phyloP scores from a whole-genome alignment of 139 green algal species.

The Tetraselmis striata region DNA sequence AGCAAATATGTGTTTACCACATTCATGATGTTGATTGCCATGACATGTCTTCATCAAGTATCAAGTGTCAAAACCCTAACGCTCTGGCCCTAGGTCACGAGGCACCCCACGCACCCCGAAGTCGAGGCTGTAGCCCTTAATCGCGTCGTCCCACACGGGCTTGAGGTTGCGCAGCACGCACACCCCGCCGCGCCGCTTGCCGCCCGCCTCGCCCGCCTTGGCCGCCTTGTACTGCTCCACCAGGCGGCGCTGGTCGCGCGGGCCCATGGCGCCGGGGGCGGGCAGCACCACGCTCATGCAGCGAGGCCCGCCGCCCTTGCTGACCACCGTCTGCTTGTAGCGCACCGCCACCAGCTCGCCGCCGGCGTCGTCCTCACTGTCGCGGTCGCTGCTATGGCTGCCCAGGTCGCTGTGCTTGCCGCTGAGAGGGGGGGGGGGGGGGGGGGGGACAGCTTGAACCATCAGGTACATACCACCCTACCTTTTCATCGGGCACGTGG shows the following conservation, averaged over 20 bases:
- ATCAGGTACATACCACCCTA: too few species aligned
- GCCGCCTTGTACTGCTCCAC: conserved; percentile 3
- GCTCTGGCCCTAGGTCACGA: too few species aligned
- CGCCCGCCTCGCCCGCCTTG: background rate
- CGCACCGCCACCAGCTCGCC: conserved; percentile 4
- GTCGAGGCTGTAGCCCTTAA: conserved; percentile 10
- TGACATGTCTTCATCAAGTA: too few species aligned
- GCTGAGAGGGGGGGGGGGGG: too few species aligned
- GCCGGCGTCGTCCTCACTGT: background rate
- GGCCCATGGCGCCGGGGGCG: background rate
- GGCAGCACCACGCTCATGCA: conserved; percentile 4
- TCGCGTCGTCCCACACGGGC: conserved; percentile 4
- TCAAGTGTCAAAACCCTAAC: too few species aligned
- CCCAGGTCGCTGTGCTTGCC: background rate
- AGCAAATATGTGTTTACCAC: too few species aligned
- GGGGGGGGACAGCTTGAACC: too few species aligned
- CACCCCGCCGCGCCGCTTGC: background rate
- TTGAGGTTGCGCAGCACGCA: background rate
- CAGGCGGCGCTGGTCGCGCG: background rate
- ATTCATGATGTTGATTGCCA: too few species aligned
- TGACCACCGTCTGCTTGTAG: conserved; percentile 14
- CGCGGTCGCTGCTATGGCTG: background rate
- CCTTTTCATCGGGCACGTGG: too few species aligned
- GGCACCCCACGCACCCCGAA: conserved; percentile 1
- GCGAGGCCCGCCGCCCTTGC: conserved; percentile 1